Percentiles rank a stretch among this genome's conserved stretches.
phyloP scores from a whole-genome alignment of 2,329 filamentous ascomycete genomes.

The Ophiostoma tasmaniense region DNA sequence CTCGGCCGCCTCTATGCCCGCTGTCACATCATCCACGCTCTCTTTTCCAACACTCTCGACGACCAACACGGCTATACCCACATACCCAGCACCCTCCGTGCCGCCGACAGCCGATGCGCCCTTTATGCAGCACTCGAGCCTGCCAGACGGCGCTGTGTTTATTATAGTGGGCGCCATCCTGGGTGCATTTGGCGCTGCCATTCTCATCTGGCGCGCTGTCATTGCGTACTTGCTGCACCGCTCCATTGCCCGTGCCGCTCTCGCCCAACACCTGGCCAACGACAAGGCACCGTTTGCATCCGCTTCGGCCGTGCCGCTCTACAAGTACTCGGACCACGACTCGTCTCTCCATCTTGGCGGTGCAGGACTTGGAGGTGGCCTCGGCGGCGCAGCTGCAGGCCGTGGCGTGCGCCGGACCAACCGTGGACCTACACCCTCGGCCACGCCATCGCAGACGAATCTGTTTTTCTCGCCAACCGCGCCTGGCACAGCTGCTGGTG shows the following conservation, averaged over 20 bases:
- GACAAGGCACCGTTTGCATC: conserved; percentile 56
- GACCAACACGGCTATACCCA: conserved; percentile 33
- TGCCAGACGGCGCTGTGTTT: conserved; percentile 92
- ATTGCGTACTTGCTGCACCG: conserved; percentile 88
- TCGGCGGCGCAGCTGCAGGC: conserved; percentile 24
- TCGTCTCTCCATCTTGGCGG: conserved; percentile 45
- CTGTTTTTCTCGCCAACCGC: conserved; percentile 96
- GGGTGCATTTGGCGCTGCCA: conserved; percentile 70
- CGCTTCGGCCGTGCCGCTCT: conserved; percentile 48
- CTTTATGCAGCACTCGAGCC: conserved; percentile 78
- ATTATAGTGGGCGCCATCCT: conserved; percentile 87
- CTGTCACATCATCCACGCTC: conserved; percentile 20
- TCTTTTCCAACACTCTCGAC: conserved; percentile 36
- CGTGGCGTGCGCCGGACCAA: conserved; percentile 45
- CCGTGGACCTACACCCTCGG: conserved; percentile 44
- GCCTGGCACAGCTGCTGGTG: conserved; percentile 38
- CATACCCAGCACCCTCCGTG: conserved; percentile 64
- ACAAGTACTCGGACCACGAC: conserved; percentile 54
- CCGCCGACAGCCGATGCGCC: conserved; percentile 78
- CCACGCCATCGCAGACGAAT: conserved; percentile 55
- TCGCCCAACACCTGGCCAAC: conserved; percentile 60
- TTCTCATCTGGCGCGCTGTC: conserved; percentile 79
- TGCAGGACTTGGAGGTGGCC: conserved; percentile 34
- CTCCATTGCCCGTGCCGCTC: conserved; percentile 78
- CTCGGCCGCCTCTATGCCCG: conserved; percentile 15